Percentiles rank a stretch among this genome's conserved stretches.
phyloP scores from a whole-genome alignment of 163 green algal genomes.

The Scenedesmus sp. region DNA sequence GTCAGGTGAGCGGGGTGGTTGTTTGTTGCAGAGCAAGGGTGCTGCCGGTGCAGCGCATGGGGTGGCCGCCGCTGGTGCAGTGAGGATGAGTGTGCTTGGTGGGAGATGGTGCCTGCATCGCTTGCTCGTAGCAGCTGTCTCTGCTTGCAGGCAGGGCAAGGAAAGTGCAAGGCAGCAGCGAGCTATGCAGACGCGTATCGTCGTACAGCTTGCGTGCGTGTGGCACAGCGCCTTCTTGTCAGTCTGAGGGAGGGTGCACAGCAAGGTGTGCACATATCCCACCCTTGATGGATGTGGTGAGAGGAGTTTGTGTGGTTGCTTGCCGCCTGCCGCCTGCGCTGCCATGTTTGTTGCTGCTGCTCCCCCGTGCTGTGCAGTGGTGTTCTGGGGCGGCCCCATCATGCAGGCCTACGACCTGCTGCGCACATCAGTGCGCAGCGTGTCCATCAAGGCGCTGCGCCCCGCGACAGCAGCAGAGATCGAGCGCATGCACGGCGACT shows the following conservation, averaged over 20 bases:
- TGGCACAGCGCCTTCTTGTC: not conserved
- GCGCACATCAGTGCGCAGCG: constrained; percentile 57
- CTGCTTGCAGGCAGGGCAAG: not conserved
- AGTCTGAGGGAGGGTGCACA: no score
- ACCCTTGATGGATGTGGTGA: not conserved
- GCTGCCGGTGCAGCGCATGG: not conserved
- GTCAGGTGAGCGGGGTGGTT: constrained; percentile 27
- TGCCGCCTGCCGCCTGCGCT: not conserved
- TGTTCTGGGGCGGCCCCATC: constrained; percentile 86
- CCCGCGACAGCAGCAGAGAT: constrained; percentile 75
- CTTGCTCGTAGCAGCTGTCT: not conserved
- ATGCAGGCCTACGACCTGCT: constrained; percentile 64
- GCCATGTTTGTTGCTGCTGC: not conserved
- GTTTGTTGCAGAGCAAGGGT: not conserved
- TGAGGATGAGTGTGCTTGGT: not conserved
- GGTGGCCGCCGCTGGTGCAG: not conserved
- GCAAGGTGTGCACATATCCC: no score
- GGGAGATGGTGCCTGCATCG: not conserved
- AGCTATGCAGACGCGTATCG: not conserved
- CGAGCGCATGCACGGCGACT: constrained; percentile 85
- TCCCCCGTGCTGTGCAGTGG: constrained; percentile 51
- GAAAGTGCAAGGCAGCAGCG: not conserved
- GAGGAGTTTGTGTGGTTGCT: no score
- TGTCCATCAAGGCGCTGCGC: constrained; percentile 59
- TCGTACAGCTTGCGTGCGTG: not conserved